Conservation (phyloP, 2,329 filamentous ascomycete genomes). For the Cladophialophora carrionii region DNA sequence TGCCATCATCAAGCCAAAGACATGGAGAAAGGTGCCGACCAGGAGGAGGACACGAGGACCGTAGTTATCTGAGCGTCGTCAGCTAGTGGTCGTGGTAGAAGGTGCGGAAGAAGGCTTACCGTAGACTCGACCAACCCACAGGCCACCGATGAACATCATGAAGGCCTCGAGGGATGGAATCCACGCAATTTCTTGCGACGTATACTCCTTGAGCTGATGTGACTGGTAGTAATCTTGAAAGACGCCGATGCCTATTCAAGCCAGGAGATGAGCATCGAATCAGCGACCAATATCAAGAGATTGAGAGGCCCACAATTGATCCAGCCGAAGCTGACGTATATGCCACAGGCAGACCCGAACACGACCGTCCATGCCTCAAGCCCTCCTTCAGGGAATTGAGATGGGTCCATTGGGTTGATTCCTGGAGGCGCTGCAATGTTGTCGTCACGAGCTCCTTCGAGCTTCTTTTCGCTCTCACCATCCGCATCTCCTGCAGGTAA, state of each 20-base stretch:
- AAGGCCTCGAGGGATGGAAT: slow-evolving; percentile 59
- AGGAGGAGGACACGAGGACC: slow-evolving; percentile 62
- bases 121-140: slow-evolving; percentile 38
- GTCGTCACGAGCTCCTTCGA: slow-evolving; percentile 12
- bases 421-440: slow-evolving; percentile 9
- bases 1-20: slow-evolving; percentile 64
- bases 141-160: slow-evolving; percentile 44
- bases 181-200: slow-evolving; percentile 61
- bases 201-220: slow-evolving; percentile 54
- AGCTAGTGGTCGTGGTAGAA: not conserved
- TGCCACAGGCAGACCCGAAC: slow-evolving; percentile 48
- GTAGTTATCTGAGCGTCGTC: slow-evolving; percentile 55
- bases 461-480: slow-evolving; percentile 6
- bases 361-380: slow-evolving; percentile 50
- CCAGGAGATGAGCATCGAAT: not conserved
- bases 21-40: slow-evolving; percentile 57
- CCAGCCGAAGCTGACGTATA: slow-evolving; percentile 49
- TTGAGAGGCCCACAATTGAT: slow-evolving; percentile 37
- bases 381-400: slow-evolving; percentile 48
- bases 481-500: not conserved
- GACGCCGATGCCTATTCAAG: slow-evolving; percentile 48
- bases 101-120: slow-evolving; percentile 15
- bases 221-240: slow-evolving; percentile 65
- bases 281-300: not conserved
- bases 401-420: slow-evolving; percentile 35